Percentiles rank a stretch among this genome's conserved stretches.
These are phyloP conservation scores for Calonectria crousiana DNA, from an alignment of 2,329 filamentous ascomycete species.

Conservation along the genomic window DNA sequence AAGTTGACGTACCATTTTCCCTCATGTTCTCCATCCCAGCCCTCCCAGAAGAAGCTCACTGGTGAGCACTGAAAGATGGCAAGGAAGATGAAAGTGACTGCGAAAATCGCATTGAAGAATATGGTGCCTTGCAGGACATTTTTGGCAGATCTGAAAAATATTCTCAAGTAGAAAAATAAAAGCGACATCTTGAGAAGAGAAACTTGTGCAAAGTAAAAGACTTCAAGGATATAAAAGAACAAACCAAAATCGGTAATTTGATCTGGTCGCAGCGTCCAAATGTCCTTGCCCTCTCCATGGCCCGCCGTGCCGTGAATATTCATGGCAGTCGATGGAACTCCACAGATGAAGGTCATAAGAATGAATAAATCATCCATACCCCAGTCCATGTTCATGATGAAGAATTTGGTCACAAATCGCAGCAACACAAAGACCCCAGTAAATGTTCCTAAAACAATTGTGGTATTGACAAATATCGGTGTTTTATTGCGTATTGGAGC, in stretches of 20 bases:
- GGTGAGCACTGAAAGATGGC: conserved; percentile 55
- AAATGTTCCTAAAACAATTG: conserved; percentile 26
- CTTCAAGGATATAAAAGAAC: conserved; percentile 27
- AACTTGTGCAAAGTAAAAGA: conserved; percentile 30
- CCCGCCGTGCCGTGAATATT: conserved; percentile 29
- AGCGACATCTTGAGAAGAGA: conserved; percentile 29
- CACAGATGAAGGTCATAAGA: conserved; percentile 8
- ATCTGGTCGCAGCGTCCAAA: conserved; percentile 29
- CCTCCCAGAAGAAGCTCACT: conserved; percentile 54
- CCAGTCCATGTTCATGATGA: conserved; percentile 25
- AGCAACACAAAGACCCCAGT: conserved; percentile 28
- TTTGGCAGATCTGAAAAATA: conserved; percentile 22
- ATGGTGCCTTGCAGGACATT: conserved; percentile 24
- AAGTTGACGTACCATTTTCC: conserved; percentile 50
- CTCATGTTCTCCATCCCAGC: conserved; percentile 54
- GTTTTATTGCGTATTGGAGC: conserved; percentile 27
- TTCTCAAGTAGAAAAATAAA: conserved; percentile 32
- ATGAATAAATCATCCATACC: conserved; percentile 32
- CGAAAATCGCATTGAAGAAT: conserved; percentile 33
- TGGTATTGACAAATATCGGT: conserved; percentile 16
- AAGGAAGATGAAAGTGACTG: conserved; percentile 47
- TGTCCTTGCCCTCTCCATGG: conserved; percentile 28
- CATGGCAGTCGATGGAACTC: conserved; percentile 26
- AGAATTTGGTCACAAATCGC: conserved; percentile 32
- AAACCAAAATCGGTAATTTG: conserved; percentile 23